These are phyloP conservation scores for Leucocoprinus leucothites DNA, from an alignment of 768 basidiomycete genomes.

Conservation along the genomic window DNA sequence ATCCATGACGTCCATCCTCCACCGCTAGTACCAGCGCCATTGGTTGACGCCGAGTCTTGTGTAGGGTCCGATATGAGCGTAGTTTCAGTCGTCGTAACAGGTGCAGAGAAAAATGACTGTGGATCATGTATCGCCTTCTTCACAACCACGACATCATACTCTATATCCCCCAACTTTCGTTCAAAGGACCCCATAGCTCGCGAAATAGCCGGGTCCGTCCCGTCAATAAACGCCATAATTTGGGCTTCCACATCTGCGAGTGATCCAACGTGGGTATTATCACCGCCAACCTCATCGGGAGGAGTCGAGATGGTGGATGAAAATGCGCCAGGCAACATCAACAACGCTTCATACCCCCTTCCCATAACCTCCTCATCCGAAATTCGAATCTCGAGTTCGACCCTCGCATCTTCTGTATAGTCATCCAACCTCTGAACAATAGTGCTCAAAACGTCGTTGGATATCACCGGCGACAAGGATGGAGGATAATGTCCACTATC, in stretches of 20 bases:
- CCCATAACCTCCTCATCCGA: constrained; percentile 68
- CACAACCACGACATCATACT: constrained; percentile 72
- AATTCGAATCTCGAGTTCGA: constrained; percentile 77
- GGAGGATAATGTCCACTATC: background rate
- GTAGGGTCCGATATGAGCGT: no score
- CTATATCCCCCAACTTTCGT: constrained; percentile 65
- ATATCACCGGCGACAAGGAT: constrained; percentile 12
- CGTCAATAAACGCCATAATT: constrained; percentile 54
- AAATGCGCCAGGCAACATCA: constrained; percentile 54
- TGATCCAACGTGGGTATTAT: constrained; percentile 15
- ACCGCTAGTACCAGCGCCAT: background rate
- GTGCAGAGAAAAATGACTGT: background rate
- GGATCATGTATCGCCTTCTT: constrained; percentile 57
- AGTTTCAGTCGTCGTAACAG: no score
- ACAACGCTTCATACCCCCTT: constrained; percentile 66
- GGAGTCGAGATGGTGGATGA: constrained; percentile 4
- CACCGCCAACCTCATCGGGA: background rate
- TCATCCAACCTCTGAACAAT: constrained; percentile 67
- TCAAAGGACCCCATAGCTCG: constrained; percentile 47
- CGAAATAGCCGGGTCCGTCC: constrained; percentile 43
- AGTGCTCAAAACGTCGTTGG: constrained; percentile 38
- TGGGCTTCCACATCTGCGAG: constrained; percentile 43
- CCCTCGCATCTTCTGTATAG: constrained; percentile 74
- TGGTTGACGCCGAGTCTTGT: no score
- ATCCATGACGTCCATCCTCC: constrained; percentile 6